These are phyloP conservation scores for Chrysanthemum seticuspe DNA, from an alignment of 129 eudicot species.

Conservation along the genomic window DNA sequence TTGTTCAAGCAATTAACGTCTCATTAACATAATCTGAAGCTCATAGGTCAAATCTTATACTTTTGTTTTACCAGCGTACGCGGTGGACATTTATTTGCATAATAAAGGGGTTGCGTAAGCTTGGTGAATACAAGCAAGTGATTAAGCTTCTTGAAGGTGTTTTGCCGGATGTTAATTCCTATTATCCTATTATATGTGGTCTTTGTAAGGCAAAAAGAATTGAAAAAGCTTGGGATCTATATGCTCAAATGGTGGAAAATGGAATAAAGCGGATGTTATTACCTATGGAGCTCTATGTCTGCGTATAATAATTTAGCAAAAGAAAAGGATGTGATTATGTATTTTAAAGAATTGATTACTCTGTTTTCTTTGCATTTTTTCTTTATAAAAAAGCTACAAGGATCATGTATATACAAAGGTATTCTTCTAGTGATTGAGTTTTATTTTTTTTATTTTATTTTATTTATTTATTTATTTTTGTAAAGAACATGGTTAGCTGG, in stretches of 20 bases:
- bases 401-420: too few relatives aligned
- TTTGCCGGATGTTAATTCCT: neutral
- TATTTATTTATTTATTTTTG: too few relatives aligned
- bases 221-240: neutral
- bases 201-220: neutral
- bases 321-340: neutral
- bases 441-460: too few relatives aligned
- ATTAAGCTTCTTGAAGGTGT: neutral
- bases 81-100: neutral
- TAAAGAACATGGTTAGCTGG: too few relatives aligned
- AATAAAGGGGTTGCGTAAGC: neutral
- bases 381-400: too few relatives aligned
- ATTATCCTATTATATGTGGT: neutral
- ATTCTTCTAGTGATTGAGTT: too few relatives aligned
- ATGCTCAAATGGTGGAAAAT: neutral
- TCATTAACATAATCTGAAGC: neutral
- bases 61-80: too few relatives aligned
- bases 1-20: slow-evolving; percentile 2
- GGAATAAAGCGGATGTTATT: neutral
- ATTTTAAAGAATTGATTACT: neutral
- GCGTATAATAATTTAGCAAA: neutral
- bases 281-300: neutral
- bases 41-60: too few relatives aligned
- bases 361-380: too few relatives aligned
- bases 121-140: neutral